A percentile compares a stretch with the other conserved stretches of the same genome.
Conservation (phyloP, 2,329 filamentous ascomycete species). For the Cladosporium colombiae region DNA sequence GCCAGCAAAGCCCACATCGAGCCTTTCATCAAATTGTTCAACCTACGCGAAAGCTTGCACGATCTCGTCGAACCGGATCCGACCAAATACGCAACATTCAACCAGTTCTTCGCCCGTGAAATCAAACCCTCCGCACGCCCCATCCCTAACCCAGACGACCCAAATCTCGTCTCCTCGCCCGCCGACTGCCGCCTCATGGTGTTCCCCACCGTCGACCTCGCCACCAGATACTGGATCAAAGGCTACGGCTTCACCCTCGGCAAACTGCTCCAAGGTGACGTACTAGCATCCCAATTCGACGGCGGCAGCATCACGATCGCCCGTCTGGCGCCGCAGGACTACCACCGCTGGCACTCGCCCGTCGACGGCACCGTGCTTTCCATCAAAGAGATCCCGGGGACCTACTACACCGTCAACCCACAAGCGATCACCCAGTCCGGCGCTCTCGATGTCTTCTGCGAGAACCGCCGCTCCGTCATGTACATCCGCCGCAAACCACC, state of each 20-base stretch:
- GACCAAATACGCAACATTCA: slow-evolving; percentile 44
- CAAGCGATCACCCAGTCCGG: slow-evolving; percentile 45
- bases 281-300: slow-evolving; percentile 37
- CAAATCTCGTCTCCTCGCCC: slow-evolving; percentile 35
- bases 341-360: slow-evolving; percentile 45
- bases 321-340: slow-evolving; percentile 46
- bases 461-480: slow-evolving; percentile 47
- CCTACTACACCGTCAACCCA: slow-evolving; percentile 47
- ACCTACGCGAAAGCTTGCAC: slow-evolving; percentile 34
- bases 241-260: slow-evolving; percentile 43
- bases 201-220: slow-evolving; percentile 41
- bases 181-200: slow-evolving; percentile 45
- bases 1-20: slow-evolving; percentile 40
- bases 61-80: slow-evolving; percentile 43
- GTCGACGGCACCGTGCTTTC: slow-evolving; percentile 36
- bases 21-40: slow-evolving; percentile 45
- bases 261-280: slow-evolving; percentile 33
- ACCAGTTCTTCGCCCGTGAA: slow-evolving; percentile 46
- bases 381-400: slow-evolving; percentile 42
- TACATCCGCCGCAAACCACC: slow-evolving; percentile 36
- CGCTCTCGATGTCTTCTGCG: slow-evolving; percentile 47
- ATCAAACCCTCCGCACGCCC: slow-evolving; percentile 41
- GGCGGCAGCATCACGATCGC: slow-evolving; percentile 43
- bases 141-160: slow-evolving; percentile 39
- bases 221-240: slow-evolving; percentile 48